Conservation (phyloP, 129 eudicot genomes). For the Helianthus annuus region HanXRQr2.0-SUNRISE NC_035443.2:151323189-151323688, state of each 20-base stretch:
- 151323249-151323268: slow-evolving; percentile 22
- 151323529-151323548: background rate
- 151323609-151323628: too few relatives aligned
- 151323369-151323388: slow-evolving; percentile 5
- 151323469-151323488: slow-evolving; percentile 9
- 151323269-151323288: slow-evolving; percentile 11
- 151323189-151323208: background rate
- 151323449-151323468: slow-evolving; percentile 7
- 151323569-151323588: background rate
- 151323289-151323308: slow-evolving; percentile 3
- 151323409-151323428: background rate
- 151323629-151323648: too few relatives aligned
- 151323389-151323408: background rate
- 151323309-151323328: slow-evolving; percentile 15
- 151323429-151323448: slow-evolving; percentile 5
- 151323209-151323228: slow-evolving; percentile 15
- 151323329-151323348: background rate
- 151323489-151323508: slow-evolving; percentile 23
- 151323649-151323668: too few relatives aligned
- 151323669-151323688: too few relatives aligned
- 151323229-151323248: slow-evolving; percentile 4
- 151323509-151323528: background rate
- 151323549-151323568: background rate
- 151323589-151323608: background rate
- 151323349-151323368: background rate